Base-by-base conservation (phyloP, 1,284 basidiomycete species). In the Ustilago cynodontis region DNA sequence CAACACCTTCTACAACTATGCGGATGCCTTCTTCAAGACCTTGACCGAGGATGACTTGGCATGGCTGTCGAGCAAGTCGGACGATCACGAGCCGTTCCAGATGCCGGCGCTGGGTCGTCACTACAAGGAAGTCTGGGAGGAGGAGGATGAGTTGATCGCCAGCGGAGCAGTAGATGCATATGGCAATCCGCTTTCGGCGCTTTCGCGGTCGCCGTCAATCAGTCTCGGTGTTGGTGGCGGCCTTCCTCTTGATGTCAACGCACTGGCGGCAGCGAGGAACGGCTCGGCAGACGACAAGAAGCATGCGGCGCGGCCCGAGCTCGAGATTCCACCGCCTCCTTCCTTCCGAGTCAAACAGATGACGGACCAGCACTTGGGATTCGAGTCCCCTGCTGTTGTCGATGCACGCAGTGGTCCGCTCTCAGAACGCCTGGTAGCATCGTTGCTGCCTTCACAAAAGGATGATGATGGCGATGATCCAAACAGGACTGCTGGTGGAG, bases 61-160 rank as follows among this genome's bases (percentile, higher is more conserved):
- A 11, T 86, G 82, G 82, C 79, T 86, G 37, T 83, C 80, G 50
- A 76, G 73, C 70, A 77, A 88, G 86, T 87, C 88, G 20, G 95
- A 97, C 81, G 94, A 96, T 67, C 88, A 93, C 7, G 93, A 94
- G 68, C 92, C 93, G 0, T 96, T 91, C 81, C 88, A 93, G 47
- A 90, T 96, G 87, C 95, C 95, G 8, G 90, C 92, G 65, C 89
- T 96, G 0, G 96, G 95, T 8, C 89, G 91, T 74, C 94, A 95
- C 87, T 98, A 97, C 83, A 88, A 90, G 28, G 92, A 95, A 59
- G 88, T 78, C 1, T 98, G 95, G 95, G 94, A 94, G 72, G 94
- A 96, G 75, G 92, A 94, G 84, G 95, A 98, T 85, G 88, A 88
- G 7, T 41, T 75, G 59, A 11, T 72, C 1, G 88, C 89, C 2